Percentiles rank a stretch among this genome's conserved stretches.
Conservation (phyloP, 805 yeast genomes). For the Hanseniaspora hatyaiensis region DNA sequence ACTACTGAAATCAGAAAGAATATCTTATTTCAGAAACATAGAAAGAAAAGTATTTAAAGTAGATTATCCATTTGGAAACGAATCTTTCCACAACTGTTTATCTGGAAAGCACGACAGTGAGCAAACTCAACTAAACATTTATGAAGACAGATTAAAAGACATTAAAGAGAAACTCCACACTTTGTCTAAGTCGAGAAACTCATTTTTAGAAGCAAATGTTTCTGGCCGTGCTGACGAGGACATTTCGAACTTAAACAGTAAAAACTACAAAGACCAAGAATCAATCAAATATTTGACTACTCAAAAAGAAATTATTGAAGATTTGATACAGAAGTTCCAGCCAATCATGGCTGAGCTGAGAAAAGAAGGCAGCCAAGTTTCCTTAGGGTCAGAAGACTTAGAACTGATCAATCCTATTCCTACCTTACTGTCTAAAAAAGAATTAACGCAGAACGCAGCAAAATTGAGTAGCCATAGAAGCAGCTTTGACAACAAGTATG, state of each 20-base stretch:
- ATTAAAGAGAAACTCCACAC: neutral
- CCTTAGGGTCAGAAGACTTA: constrained; percentile 15
- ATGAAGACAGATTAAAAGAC: constrained; percentile 29
- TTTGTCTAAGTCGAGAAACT: neutral
- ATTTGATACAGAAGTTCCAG: constrained; percentile 8
- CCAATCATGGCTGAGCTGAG: neutral
- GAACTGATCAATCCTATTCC: constrained; percentile 12
- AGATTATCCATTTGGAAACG: constrained; percentile 48
- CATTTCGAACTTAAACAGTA: neutral
- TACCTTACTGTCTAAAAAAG: constrained; percentile 6
- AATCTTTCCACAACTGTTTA: constrained; percentile 42
- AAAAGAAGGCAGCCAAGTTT: neutral
- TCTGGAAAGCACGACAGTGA: constrained; percentile 45
- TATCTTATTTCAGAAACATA: constrained; percentile 48
- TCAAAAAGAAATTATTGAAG: neutral
- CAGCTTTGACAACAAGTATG: constrained; percentile 45
- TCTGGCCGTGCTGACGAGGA: neutral
- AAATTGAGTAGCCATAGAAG: constrained; percentile 17
- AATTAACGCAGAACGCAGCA: neutral
- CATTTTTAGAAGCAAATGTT: neutral
- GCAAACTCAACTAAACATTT: constrained; percentile 39
- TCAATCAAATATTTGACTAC: neutral
- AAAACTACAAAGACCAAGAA: neutral
- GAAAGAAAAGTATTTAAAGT: constrained; percentile 36
- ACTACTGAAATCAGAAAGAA: constrained; percentile 43